Evolutionary conservation across 164 flowering plant genomes (phyloP), one percentile per base, ranked within the genome.

Genomic region (Protea cynaroides): DNA sequence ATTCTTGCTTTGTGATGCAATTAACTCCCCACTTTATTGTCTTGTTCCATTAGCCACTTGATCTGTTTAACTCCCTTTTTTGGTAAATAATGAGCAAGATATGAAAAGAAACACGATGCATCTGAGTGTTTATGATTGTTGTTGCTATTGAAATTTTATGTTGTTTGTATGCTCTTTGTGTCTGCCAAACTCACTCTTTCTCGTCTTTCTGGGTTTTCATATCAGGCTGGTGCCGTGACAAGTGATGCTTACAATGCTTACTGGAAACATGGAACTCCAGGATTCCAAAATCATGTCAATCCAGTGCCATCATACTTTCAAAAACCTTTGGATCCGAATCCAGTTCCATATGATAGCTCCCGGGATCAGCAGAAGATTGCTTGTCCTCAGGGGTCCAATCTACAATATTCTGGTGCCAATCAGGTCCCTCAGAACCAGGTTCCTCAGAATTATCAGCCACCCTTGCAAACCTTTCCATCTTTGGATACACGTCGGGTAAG

Each of bases 191-290:
- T 66, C 29, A 73, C 62, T 61, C 62, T 13, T 51, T 69, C 25
- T 15, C 49, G 18, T 69, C 51, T 53, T 62, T 64, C 23, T 71
- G 58, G 72, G 53, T 68, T 64, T 67, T 64, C 25, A 61, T 71
- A 60, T 70, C 90, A 94, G 99, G 78, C 78, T 65, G 73, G 66
- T 71, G 77, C 73, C 43, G 74, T 74, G 61, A 68, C 65, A 55
- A 79, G 69, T 73, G 81, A 68, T 76, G 73, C 71, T 65, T 80
- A 82, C 58, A 84, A 81, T 81, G 73, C 65, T 75, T 80, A 81
- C 75, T 86, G 89, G 91, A 82, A 75, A 68, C 83, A 83, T 63
- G 86, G 73, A 59, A 52, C 81, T 71, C 76, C 82, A 56, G 80
- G 67, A 75, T 75, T 76, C 66, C 92, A 80, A 74, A 80, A 68